Evolutionary conservation across 1,139 yeast genomes (phyloP), one percentile per base, ranked within the genome.

Genomic region (Debaryomyces subglobosus): DNA sequence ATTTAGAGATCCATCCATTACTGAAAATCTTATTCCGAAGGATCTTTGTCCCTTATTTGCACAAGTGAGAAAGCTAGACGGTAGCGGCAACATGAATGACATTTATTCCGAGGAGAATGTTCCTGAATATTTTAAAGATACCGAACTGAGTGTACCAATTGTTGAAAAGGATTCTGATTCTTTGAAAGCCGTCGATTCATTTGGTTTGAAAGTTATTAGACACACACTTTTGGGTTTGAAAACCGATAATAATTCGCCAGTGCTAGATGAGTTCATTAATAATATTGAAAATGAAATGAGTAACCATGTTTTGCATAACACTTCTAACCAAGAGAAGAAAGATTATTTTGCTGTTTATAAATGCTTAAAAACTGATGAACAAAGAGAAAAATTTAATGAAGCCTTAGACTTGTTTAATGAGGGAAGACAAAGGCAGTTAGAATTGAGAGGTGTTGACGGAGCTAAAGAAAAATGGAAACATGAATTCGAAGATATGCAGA

Each of bases 391-490:
- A 49, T 90, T 90, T 64, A 87, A 89, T 56, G 74, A 72, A 25
- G 80, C 85, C 0, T 68, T 92, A 48, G 91, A 89, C 53, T 68
- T 74, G 1, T 82, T 86, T 58, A 92, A 94, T 54, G 81, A 79
- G 49, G 82, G 81, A 21, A 82, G 99, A 61, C 97, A 94, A 64
- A 72, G 82, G 48, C 79, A 79, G 43, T 67, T 94, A 39, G 99
- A 94, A 64, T 77, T 84, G 30, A 78, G 87, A 51, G 95, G 96
- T 4, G 77, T 87, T 8, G 94, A 88, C 57, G 94, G 94, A 2
- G 96, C 98, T 0, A 83, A 80, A 53, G 89, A 85, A 60, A 86
- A 88, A 64, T 94, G 98, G 98, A 85, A 82, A 61, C 86, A 85
- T 58, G 94, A 86, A 55, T 86, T 82, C 59, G 95, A 89, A 58